Conservation (phyloP, 306 rosid genomes). For the Cyamopsis tetragonoloba region DNA sequence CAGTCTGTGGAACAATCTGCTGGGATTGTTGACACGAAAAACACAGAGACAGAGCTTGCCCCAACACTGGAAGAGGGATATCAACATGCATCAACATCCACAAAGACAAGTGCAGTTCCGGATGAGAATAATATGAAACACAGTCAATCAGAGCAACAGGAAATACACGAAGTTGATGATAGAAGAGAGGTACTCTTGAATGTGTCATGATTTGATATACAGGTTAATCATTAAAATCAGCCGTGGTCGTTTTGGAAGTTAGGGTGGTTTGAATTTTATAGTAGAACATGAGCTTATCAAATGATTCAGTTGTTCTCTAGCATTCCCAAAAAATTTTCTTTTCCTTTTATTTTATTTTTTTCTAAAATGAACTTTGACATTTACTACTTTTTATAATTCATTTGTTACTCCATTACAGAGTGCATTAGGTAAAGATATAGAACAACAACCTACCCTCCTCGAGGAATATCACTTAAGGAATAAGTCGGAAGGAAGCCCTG, state of each 20-base stretch:
- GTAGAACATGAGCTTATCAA: slow-evolving; percentile 13
- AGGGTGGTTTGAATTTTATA: slow-evolving; percentile 11
- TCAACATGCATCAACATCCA: slow-evolving; percentile 36
- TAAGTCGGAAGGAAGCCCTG: slow-evolving; percentile 35
- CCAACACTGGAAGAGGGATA: slow-evolving; percentile 33
- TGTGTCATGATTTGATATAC: slow-evolving; percentile 13
- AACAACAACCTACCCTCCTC: slow-evolving; percentile 53
- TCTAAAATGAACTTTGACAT: slow-evolving; percentile 20
- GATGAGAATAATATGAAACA: slow-evolving; percentile 36
- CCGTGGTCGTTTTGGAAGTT: neutral
- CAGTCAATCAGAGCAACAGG: slow-evolving; percentile 33
- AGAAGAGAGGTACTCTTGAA: slow-evolving; percentile 51
- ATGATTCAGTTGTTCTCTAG: slow-evolving; percentile 17
- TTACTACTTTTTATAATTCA: slow-evolving; percentile 30
- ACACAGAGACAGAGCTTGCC: slow-evolving; percentile 28
- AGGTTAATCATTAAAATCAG: slow-evolving; percentile 10
- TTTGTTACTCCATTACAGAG: slow-evolving; percentile 44
- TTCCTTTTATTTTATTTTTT: neutral
- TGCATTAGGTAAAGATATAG: slow-evolving; percentile 32
- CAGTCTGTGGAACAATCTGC: slow-evolving; percentile 32
- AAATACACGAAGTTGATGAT: slow-evolving; percentile 28
- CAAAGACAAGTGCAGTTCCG: slow-evolving; percentile 31
- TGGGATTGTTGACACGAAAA: slow-evolving; percentile 30
- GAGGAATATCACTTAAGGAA: slow-evolving; percentile 60
- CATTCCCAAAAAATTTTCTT: slow-evolving; percentile 7